Percentiles rank a stretch among this genome's conserved stretches.
Conservation (phyloP, 148 eudicot genomes). For the Vaccinium myrtillus region DNA sequence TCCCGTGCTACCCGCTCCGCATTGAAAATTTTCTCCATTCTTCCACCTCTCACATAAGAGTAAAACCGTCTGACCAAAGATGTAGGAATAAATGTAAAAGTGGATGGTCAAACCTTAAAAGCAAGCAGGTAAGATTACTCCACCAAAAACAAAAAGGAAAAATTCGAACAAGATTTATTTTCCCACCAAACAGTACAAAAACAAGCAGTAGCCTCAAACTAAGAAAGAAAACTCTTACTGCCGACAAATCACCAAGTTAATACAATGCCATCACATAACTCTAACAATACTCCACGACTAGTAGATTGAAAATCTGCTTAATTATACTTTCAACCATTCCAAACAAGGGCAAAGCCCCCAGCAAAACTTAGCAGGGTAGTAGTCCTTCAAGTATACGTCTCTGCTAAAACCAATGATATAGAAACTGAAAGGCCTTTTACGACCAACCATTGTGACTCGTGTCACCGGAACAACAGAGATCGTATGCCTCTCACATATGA, state of each 20-base stretch:
- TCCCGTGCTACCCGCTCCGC: too few relatives aligned
- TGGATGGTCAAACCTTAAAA: too few relatives aligned
- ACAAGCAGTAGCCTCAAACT: not conserved
- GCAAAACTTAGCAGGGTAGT: slow-evolving; percentile 84
- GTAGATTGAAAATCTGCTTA: not conserved
- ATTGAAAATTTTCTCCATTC: too few relatives aligned
- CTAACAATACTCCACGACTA: not conserved
- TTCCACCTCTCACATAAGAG: too few relatives aligned
- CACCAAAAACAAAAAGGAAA: too few relatives aligned
- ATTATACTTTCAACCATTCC: slow-evolving; percentile 76
- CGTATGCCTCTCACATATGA: slow-evolving; percentile 83
- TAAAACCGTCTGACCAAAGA: too few relatives aligned
- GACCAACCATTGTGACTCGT: slow-evolving; percentile 76
- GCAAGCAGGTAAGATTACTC: too few relatives aligned
- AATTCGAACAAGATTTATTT: not conserved
- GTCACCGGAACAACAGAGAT: slow-evolving; percentile 94
- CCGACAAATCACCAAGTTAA: not conserved
- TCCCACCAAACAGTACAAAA: not conserved
- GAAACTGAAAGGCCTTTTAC: slow-evolving; percentile 66
- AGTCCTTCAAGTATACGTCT: slow-evolving; percentile 86
- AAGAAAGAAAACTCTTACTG: not conserved
- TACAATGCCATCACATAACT: not conserved
- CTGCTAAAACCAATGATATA: slow-evolving; percentile 76
- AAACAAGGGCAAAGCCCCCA: slow-evolving; percentile 97
- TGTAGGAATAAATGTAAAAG: too few relatives aligned